These are phyloP conservation scores for Plantago ovata DNA, from an alignment of 257 asterid species.

Conservation along the genomic window DNA sequence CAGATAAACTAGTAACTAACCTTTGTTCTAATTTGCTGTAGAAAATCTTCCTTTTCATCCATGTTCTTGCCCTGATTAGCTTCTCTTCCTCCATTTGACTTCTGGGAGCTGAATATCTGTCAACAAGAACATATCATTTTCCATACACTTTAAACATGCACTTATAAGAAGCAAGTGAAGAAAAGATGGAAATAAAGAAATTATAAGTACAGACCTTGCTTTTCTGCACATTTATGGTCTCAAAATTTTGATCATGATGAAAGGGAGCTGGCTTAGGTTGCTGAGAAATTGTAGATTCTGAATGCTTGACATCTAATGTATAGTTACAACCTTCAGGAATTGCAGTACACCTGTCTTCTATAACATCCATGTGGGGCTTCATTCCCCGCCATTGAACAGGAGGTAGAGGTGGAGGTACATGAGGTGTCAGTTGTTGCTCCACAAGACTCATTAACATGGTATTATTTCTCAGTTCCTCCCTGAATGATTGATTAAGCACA, in stretches of 20 bases:
- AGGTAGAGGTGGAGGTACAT: slow-evolving; percentile 69
- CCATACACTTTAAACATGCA: background rate
- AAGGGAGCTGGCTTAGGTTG: slow-evolving; percentile 75
- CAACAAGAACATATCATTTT: slow-evolving; percentile 9
- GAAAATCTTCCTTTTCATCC: slow-evolving; percentile 73
- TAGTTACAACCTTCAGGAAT: slow-evolving; percentile 29
- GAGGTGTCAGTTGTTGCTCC: slow-evolving; percentile 29
- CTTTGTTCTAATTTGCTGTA: slow-evolving; percentile 88
- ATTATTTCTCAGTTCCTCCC: slow-evolving; percentile 36
- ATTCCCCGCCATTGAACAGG: slow-evolving; percentile 54
- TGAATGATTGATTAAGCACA: slow-evolving; percentile 34
- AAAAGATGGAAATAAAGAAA: background rate
- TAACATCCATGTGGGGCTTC: slow-evolving; percentile 28
- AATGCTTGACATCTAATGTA: slow-evolving; percentile 36
- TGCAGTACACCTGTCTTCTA: slow-evolving; percentile 27
- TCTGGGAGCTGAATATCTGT: slow-evolving; percentile 42
- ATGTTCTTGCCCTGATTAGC: slow-evolving; percentile 35
- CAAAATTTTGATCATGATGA: slow-evolving; percentile 41
- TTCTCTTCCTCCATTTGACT: slow-evolving; percentile 33
- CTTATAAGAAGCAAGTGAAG: background rate
- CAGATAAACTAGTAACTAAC: slow-evolving; percentile 43
- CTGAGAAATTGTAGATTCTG: slow-evolving; percentile 50
- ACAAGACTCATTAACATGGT: slow-evolving; percentile 20
- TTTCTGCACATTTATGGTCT: slow-evolving; percentile 31
- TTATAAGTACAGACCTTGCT: slow-evolving; percentile 45